Conservation (phyloP, 139 green algal genomes). For the Astrephomene gubernaculifera region DNA sequence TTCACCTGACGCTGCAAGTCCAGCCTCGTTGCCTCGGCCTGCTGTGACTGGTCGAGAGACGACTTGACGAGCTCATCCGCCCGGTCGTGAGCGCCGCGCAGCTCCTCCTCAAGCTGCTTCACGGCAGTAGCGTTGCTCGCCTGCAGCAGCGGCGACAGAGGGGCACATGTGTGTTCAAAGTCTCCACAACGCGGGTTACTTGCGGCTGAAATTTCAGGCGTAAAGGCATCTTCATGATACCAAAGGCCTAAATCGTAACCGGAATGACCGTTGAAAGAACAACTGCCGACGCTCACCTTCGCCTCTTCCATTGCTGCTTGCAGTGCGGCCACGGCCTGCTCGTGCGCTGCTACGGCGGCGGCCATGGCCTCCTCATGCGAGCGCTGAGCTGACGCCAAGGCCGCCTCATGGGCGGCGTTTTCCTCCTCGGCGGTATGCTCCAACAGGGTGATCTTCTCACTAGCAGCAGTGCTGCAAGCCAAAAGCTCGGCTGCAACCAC, state of each 20-base stretch:
- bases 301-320: not conserved
- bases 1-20: constrained; percentile 53
- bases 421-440: constrained; percentile 73
- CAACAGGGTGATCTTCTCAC: constrained; percentile 71
- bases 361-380: constrained; percentile 2
- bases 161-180: no score
- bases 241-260: no score
- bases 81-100: constrained; percentile 15
- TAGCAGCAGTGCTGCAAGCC: constrained; percentile 73
- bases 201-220: no score
- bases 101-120: constrained; percentile 22
- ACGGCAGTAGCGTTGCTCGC: not conserved
- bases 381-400: not conserved
- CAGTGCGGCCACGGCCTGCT: not conserved
- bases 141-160: no score
- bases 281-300: no score
- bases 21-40: not conserved
- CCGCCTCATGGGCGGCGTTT: constrained; percentile 1
- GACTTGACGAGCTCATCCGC: constrained; percentile 36
- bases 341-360: not conserved
- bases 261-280: no score
- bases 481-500: constrained; percentile 72
- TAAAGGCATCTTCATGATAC: no score
- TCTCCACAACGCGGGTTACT: no score
- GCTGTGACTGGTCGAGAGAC: constrained; percentile 39